Evolutionary conservation across 441 rosid species (phyloP).

Genomic region (Adansonia gregorii): DNA sequence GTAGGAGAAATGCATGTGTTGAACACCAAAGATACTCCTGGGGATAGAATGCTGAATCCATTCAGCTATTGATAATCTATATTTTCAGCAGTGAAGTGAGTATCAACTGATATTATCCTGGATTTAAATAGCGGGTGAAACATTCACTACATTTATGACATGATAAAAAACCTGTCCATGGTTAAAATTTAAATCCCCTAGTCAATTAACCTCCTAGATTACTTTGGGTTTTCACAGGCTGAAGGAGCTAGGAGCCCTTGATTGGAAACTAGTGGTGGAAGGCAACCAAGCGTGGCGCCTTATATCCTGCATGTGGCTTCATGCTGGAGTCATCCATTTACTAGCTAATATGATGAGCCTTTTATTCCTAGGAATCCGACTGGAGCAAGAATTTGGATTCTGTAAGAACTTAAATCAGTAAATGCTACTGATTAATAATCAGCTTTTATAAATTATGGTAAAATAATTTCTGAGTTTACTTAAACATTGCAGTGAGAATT

Average conservation of each 20-base stretch:
- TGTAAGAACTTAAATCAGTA: constrained; percentile 44
- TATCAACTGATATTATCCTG: too few relatives aligned
- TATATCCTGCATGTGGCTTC: constrained; percentile 76
- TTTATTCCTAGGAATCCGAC: constrained; percentile 60
- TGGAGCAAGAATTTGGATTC: constrained; percentile 83
- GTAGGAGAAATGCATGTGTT: too few relatives aligned
- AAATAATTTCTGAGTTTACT: neutral
- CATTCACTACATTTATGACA: too few relatives aligned
- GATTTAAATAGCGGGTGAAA: too few relatives aligned
- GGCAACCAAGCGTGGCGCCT: constrained; percentile 67
- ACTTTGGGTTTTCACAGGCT: constrained; percentile 44
- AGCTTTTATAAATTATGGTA: neutral
- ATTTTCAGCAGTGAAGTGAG: too few relatives aligned
- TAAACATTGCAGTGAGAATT: constrained; percentile 59
- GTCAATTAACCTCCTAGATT: neutral
- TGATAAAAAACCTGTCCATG: too few relatives aligned
- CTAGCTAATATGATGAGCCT: constrained; percentile 75
- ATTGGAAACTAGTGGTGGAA: constrained; percentile 46
- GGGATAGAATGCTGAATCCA: too few relatives aligned
- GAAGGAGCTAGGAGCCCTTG: constrained; percentile 70
- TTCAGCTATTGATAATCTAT: too few relatives aligned
- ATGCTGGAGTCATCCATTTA: constrained; percentile 73
- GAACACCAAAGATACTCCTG: too few relatives aligned
- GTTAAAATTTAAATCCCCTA: too few relatives aligned
- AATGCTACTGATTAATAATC: too few relatives aligned